Evolutionary conservation across 1,139 yeast species (phyloP).

Genomic region (Taiozyma sp.): DNA sequence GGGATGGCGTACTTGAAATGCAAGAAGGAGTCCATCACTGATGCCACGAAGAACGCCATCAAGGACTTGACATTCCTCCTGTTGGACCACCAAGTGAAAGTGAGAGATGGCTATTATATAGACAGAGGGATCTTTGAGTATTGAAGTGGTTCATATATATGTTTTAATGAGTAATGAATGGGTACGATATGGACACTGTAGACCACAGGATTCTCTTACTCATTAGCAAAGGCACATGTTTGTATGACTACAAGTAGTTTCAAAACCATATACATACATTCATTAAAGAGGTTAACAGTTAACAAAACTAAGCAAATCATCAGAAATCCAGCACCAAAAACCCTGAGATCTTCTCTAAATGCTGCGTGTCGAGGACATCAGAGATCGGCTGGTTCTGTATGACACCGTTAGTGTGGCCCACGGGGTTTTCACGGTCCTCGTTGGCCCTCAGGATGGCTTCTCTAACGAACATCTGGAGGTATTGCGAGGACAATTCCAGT

Average conservation of each 20-base stretch:
- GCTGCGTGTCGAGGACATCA: constrained; percentile 45
- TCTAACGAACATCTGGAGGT: constrained; percentile 51
- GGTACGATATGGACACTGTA: background rate
- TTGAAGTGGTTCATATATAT: background rate
- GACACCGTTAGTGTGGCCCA: constrained; percentile 32
- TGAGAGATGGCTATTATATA: constrained; percentile 24
- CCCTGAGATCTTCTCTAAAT: constrained; percentile 49
- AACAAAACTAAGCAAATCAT: background rate
- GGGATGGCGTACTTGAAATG: constrained; percentile 36
- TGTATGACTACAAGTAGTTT: too few relatives aligned
- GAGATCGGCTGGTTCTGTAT: constrained; percentile 24
- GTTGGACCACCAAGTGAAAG: constrained; percentile 26
- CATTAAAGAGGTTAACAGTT: background rate
- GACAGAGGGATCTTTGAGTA: constrained; percentile 8
- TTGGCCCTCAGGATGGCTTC: constrained; percentile 62
- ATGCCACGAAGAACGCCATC: constrained; percentile 36
- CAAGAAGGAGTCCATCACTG: constrained; percentile 49
- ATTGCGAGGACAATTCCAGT: constrained; percentile 46
- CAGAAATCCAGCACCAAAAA: constrained; percentile 51
- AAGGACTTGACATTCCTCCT: constrained; percentile 25
- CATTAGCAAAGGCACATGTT: too few relatives aligned
- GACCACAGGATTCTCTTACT: background rate
- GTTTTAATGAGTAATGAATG: background rate
- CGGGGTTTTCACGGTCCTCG: constrained; percentile 32
- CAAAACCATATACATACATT: background rate